Evolutionary conservation across 179 eudicot genomes (phyloP).

Genomic region (Carnegiea gigantea): DNA sequence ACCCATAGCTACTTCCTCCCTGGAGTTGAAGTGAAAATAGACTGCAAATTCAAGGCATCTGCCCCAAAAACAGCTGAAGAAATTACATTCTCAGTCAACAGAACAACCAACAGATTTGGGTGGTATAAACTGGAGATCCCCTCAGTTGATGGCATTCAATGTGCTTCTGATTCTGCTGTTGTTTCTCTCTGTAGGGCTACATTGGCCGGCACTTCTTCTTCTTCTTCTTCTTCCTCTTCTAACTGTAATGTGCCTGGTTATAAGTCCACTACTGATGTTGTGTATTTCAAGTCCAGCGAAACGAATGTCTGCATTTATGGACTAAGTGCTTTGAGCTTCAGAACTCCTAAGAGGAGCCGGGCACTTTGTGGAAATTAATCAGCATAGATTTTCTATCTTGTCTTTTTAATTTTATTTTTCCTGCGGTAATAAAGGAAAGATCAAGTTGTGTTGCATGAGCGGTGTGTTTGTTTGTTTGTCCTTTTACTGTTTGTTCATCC

Average conservation of each 20-base stretch:
- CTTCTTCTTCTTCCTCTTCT: slow-evolving; percentile 38
- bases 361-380: slow-evolving; percentile 52
- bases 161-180: slow-evolving; percentile 57
- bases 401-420: neutral
- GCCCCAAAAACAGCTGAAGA: slow-evolving; percentile 72
- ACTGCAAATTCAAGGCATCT: slow-evolving; percentile 74
- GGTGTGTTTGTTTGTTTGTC: neutral
- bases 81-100: slow-evolving; percentile 71
- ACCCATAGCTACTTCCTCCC: slow-evolving; percentile 88
- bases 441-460: slow-evolving; percentile 6
- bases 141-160: slow-evolving; percentile 78
- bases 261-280: slow-evolving; percentile 59
- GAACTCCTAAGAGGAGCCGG: slow-evolving; percentile 53
- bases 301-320: slow-evolving; percentile 77
- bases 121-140: slow-evolving; percentile 69
- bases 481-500: neutral
- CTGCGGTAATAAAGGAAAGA: slow-evolving; percentile 5
- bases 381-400: neutral
- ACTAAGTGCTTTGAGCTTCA: slow-evolving; percentile 60
- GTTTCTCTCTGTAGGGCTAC: slow-evolving; percentile 65
- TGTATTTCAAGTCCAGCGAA: slow-evolving; percentile 59
- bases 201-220: slow-evolving; percentile 46
- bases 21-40: slow-evolving; percentile 82
- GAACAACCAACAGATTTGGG: slow-evolving; percentile 78
- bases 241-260: slow-evolving; percentile 73